These are phyloP conservation scores for Leccinum aurantiacum DNA, from an alignment of 768 basidiomycete genomes.

Conservation along the genomic window DNA sequence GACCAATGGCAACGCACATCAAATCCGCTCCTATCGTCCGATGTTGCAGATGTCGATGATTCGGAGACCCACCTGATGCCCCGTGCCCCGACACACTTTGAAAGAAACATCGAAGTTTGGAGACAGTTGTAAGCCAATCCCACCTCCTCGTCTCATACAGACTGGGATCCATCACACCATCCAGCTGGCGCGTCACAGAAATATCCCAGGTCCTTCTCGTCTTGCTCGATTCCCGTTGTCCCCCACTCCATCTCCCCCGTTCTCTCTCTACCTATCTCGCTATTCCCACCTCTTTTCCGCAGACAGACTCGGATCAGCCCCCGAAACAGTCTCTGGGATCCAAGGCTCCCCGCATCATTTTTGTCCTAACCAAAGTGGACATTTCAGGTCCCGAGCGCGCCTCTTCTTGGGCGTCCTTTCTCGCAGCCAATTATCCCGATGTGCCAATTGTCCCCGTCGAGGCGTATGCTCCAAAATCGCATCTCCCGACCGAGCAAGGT, in stretches of 20 bases:
- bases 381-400: conserved; percentile 69
- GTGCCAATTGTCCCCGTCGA: conserved; percentile 72
- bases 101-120: conserved; percentile 94
- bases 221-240: conserved; percentile 87
- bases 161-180: conserved; percentile 1
- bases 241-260: conserved; percentile 80
- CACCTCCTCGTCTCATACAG: conserved; percentile 1
- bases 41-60: conserved; percentile 6
- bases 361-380: conserved; percentile 88
- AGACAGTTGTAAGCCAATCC: conserved; percentile 70
- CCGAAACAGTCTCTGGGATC: conserved; percentile 35
- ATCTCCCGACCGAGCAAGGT: conserved; percentile 37
- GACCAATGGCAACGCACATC: conserved; percentile 46
- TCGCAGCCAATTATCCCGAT: conserved; percentile 52
- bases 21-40: conserved; percentile 3
- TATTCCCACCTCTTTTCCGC: conserved; percentile 9
- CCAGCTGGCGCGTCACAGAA: conserved; percentile 91
- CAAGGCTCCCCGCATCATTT: conserved; percentile 42
- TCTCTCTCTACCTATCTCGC: conserved; percentile 68
- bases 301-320: conserved; percentile 11
- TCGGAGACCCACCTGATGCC: conserved; percentile 42
- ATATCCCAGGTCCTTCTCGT: conserved; percentile 86
- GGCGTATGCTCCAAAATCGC: conserved; percentile 60
- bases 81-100: conserved; percentile 74
- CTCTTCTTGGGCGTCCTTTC: conserved; percentile 63